These are phyloP conservation scores for Leccinum griseonigrum DNA, from an alignment of 1,284 basidiomycete genomes.

Conservation along the genomic window DNA sequence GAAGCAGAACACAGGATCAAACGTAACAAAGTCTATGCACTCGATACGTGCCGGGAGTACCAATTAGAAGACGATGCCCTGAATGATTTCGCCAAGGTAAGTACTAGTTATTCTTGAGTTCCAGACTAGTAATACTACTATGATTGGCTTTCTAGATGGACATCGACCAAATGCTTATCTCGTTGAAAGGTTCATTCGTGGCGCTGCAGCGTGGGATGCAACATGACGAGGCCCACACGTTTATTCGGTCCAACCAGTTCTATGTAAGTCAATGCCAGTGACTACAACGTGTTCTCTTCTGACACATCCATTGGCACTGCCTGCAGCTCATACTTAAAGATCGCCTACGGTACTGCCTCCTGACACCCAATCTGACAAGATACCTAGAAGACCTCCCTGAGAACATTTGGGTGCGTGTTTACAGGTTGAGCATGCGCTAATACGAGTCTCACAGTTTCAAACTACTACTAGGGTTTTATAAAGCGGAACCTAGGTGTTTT, in stretches of 20 bases:
- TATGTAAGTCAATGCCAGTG: too few relatives aligned
- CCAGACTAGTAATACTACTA: not conserved
- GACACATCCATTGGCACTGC: not conserved
- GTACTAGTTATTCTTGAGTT: not conserved
- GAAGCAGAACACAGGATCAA: not conserved
- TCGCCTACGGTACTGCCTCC: slow-evolving; percentile 1
- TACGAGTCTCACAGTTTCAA: not conserved
- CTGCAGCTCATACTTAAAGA: slow-evolving; percentile 6
- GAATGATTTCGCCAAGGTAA: not conserved
- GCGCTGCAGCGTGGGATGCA: too few relatives aligned
- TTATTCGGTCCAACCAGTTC: too few relatives aligned
- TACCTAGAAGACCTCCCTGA: not conserved
- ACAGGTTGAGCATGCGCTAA: not conserved
- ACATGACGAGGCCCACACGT: too few relatives aligned
- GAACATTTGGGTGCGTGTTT: not conserved
- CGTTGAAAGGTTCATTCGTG: not conserved
- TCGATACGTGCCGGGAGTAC: not conserved
- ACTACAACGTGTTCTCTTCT: not conserved
- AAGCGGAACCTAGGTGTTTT: slow-evolving; percentile 5
- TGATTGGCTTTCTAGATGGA: not conserved
- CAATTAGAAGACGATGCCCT: not conserved
- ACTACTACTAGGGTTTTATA: not conserved
- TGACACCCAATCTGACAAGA: slow-evolving; percentile 3
- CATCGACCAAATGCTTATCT: slow-evolving; percentile 3
- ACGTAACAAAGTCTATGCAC: not conserved